Evolutionary conservation across 2,329 filamentous ascomycete species (phyloP).

Genomic region (Neopestalotiopsis sp.): DNA sequence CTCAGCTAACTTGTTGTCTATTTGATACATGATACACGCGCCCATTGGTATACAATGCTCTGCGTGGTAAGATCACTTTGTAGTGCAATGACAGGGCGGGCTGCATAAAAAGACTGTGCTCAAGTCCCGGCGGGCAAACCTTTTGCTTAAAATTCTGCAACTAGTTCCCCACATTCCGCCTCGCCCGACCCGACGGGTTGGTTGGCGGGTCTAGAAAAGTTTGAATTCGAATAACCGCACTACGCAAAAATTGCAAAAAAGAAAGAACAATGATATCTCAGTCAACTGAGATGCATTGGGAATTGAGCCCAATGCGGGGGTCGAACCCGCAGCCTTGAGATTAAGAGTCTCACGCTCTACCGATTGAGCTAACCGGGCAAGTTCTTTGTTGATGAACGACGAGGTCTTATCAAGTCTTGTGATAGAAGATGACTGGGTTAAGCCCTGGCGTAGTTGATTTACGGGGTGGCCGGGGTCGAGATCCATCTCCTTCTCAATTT

Average conservation of each 20-base stretch:
- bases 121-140: not conserved
- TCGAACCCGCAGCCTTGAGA: constrained; percentile 47
- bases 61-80: too few relatives aligned
- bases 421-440: constrained; percentile 24
- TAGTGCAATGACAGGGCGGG: too few relatives aligned
- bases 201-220: too few relatives aligned
- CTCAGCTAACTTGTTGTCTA: too few relatives aligned
- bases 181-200: not conserved
- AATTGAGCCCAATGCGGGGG: constrained; percentile 51
- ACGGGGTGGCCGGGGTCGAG: not conserved
- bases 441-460: not conserved
- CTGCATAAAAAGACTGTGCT: too few relatives aligned
- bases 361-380: constrained; percentile 66
- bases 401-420: not conserved
- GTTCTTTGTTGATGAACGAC: not conserved
- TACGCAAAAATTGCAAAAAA: not conserved
- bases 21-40: too few relatives aligned
- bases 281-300: constrained; percentile 18
- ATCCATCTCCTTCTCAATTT: not conserved
- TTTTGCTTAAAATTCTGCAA: not conserved
- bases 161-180: not conserved
- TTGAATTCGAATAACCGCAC: not conserved
- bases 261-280: constrained; percentile 1
- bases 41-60: too few relatives aligned
- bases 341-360: constrained; percentile 76